Conservation (phyloP, 305 asterid genomes). For the Plantago coronopus region DNA sequence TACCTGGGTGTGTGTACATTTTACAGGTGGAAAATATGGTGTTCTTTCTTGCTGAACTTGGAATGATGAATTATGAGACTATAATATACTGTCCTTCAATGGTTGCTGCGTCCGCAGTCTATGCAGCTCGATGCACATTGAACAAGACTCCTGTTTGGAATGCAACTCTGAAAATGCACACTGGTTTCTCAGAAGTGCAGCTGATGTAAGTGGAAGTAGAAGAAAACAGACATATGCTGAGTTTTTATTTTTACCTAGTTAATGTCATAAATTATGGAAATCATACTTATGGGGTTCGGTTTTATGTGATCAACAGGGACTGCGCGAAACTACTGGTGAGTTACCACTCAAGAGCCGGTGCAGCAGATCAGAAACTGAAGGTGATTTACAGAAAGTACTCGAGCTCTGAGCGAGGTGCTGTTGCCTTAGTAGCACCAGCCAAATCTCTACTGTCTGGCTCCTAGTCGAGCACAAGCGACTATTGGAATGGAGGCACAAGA, state of each 20-base stretch:
- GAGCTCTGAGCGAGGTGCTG: conserved; percentile 41
- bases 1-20: no score
- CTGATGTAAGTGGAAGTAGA: conserved; percentile 57
- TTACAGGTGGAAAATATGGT: no score
- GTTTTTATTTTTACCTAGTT: not conserved
- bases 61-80: conserved; percentile 27
- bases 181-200: conserved; percentile 37
- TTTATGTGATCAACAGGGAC: conserved; percentile 29
- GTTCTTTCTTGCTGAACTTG: conserved; percentile 25
- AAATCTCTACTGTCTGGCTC: conserved; percentile 37
- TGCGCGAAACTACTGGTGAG: conserved; percentile 63
- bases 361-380: conserved; percentile 39
- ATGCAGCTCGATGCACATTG: no score
- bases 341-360: conserved; percentile 44
- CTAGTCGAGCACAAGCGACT: not conserved
- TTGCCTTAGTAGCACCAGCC: conserved; percentile 61
- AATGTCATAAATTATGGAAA: no score
- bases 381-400: conserved; percentile 60
- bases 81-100: conserved; percentile 25
- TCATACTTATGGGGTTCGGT: not conserved
- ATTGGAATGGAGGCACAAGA: not conserved
- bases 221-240: no score
- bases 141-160: conserved; percentile 27
- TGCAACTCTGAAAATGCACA: conserved; percentile 22
- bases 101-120: no score